Evolutionary conservation across 257 asterid genomes (phyloP), one percentile per base, ranked within the genome.

Genomic region (Nemophila menziesii): DNA sequence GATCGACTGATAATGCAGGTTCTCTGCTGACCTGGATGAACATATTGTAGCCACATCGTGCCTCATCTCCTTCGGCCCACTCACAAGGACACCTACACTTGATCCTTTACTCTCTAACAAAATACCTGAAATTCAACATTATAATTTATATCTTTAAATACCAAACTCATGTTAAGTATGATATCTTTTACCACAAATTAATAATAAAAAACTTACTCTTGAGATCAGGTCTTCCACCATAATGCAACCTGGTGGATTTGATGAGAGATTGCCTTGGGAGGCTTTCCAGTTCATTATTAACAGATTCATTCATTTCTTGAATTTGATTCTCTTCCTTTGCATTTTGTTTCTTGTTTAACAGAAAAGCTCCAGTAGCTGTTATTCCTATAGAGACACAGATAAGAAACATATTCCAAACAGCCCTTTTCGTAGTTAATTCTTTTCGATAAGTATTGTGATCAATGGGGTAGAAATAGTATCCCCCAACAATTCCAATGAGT

Each of bases 51-150:
- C 98, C 17, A 84, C 94, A 42, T 89, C 94, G 48, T 76, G 62
- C 64, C 81, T 80, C 92, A 89, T 69, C 42, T 60, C 62, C 76
- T 68, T 80, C 3, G 98, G 96, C 34, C 96, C 98, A 24, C 87
- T 67, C n/a, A 78, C 94, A 43, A 84, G 79, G 10, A 50, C 73
- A 44, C 94, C 95, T 16, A 76, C 67, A 39, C 70, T 80, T 26
- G 79, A 49, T 60, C 86, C 97, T 61, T 83, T 73, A 10, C 68
- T 54, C 55, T 72, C 93, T 78, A 45, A 20, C 61, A 89, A 29
- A 15, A 73, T 70, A 29, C 68, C 95, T 89, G 53, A 56, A 27
- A 20, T 17, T 18, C 22, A 47, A 3, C 20, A 7, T 16, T 49
- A 20, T 33, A 2, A 20, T 27, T 38, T 23, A 18, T 12, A 17